A percentile compares a stretch with the other conserved stretches of the same genome.
Conservation (phyloP, 306 rosid species). For the Medicago ruthenica region DNA sequence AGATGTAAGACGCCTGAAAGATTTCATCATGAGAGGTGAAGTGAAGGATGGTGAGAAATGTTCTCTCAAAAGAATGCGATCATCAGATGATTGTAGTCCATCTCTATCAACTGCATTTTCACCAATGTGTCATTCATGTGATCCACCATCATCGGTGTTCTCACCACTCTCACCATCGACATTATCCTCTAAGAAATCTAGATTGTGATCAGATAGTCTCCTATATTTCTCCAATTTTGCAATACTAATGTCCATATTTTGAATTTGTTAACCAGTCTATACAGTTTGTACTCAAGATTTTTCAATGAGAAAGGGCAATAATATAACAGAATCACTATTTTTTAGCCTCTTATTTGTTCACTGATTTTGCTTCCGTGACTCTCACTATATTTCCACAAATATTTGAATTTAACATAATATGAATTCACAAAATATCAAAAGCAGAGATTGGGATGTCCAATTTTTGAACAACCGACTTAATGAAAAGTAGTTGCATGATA, state of each 20-base stretch:
- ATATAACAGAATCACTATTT: conserved; percentile 24
- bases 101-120: conserved; percentile 41
- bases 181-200: conserved; percentile 59
- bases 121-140: conserved; percentile 46
- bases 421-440: background rate
- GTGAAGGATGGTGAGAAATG: conserved; percentile 52
- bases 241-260: conserved; percentile 36
- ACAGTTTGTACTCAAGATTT: conserved; percentile 23
- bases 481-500: background rate
- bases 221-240: conserved; percentile 40
- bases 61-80: conserved; percentile 50
- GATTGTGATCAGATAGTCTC: conserved; percentile 42
- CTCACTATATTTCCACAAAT: background rate
- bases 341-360: conserved; percentile 15
- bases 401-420: background rate
- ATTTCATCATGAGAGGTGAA: conserved; percentile 68
- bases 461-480: background rate
- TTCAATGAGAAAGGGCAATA: conserved; percentile 19
- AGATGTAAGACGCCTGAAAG: conserved; percentile 81
- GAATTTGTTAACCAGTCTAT: conserved; percentile 23
- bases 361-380: conserved; percentile 22
- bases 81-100: conserved; percentile 45
- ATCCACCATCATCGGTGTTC: conserved; percentile 43
- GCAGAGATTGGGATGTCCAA: background rate
- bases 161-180: conserved; percentile 40